These are phyloP conservation scores for Bromus sterilis DNA, from an alignment of 176 grass and related monocot genomes.

Conservation along the genomic window DNA sequence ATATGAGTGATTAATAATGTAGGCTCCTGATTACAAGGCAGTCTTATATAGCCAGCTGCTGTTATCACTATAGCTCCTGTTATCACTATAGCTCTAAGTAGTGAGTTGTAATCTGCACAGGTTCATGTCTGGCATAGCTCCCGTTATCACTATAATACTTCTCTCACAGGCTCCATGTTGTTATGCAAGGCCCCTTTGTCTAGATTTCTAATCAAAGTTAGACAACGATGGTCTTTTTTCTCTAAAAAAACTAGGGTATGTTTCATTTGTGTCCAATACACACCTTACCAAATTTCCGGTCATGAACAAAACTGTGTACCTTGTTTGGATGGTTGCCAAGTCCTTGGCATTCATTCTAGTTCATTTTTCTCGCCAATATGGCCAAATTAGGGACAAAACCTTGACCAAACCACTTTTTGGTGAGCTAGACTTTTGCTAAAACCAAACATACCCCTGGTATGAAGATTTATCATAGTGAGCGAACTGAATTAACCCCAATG, in stretches of 20 bases:
- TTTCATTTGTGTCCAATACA: background rate
- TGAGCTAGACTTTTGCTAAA: too few species aligned
- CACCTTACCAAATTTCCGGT: background rate
- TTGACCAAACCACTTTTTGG: too few species aligned
- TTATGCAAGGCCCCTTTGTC: background rate
- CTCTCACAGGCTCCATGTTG: background rate
- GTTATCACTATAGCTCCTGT: too few species aligned
- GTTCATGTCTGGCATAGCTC: background rate
- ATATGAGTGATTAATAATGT: background rate
- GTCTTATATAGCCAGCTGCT: background rate
- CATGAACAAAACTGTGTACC: background rate
- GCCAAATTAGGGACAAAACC: background rate
- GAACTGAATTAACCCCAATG: background rate
- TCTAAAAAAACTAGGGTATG: background rate
- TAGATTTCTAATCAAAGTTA: background rate
- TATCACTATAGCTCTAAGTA: background rate
- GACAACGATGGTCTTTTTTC: background rate
- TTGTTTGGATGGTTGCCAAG: background rate
- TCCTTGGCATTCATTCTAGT: background rate
- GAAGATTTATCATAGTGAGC: background rate
- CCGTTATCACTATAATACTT: background rate
- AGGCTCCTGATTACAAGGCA: background rate
- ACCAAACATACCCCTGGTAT: background rate
- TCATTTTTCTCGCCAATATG: background rate
- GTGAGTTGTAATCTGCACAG: background rate